phyloP scores from a whole-genome alignment of 2,329 filamentous ascomycete species.

The Raffaelea ambrosiae region DNA sequence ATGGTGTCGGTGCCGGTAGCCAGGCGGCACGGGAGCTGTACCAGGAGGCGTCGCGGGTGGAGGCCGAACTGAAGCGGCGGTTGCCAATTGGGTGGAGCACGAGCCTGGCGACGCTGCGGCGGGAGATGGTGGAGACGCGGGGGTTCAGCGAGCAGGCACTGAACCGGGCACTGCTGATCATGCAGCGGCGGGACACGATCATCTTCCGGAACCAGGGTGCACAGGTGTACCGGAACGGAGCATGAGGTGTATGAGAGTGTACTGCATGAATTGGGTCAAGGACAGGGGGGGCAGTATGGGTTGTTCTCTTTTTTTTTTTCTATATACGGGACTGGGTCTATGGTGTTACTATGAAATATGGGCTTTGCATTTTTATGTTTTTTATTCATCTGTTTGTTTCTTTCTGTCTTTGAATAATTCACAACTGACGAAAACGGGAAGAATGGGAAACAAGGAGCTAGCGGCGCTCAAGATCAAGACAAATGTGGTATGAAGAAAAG shows the following conservation, averaged over 20 bases:
- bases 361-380: background rate
- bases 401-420: background rate
- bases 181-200: constrained; percentile 82
- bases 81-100: constrained; percentile 95
- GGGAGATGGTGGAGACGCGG: constrained; percentile 87
- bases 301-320: background rate
- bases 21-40: constrained; percentile 81
- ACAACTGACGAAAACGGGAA: too few relatives aligned
- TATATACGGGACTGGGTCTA: background rate
- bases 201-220: constrained; percentile 70
- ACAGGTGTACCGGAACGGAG: constrained; percentile 66
- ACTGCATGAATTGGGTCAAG: background rate
- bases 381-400: background rate
- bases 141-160: constrained; percentile 83
- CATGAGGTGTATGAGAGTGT: constrained; percentile 31
- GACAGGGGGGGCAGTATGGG: too few relatives aligned
- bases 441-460: too few relatives aligned
- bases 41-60: constrained; percentile 78
- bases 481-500: too few relatives aligned
- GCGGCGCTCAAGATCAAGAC: too few relatives aligned
- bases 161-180: constrained; percentile 72
- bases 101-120: constrained; percentile 72
- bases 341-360: background rate
- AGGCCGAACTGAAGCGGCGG: constrained; percentile 78
- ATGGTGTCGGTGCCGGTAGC: constrained; percentile 27